Conservation (phyloP, 345 rosid species). For the Syzygium aqueum region DNA sequence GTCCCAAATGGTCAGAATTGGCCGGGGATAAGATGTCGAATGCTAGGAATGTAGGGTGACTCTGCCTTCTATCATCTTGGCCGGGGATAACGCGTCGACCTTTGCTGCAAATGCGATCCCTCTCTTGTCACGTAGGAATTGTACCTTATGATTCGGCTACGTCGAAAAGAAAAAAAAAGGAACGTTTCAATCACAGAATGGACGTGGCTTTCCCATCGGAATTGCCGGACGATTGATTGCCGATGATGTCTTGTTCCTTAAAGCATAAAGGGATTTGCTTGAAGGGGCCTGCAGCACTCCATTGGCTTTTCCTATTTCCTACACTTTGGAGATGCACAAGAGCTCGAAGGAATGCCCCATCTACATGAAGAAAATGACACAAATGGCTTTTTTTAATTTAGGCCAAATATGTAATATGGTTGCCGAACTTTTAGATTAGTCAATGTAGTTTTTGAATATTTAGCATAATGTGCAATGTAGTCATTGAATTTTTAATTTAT, state of each 20-base stretch:
- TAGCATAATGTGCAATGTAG: too few relatives aligned
- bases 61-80: too few relatives aligned
- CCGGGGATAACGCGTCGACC: too few relatives aligned
- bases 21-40: neutral
- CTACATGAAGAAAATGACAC: too few relatives aligned
- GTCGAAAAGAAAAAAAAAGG: neutral
- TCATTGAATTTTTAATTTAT: too few relatives aligned
- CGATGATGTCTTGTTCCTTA: neutral
- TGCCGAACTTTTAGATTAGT: too few relatives aligned
- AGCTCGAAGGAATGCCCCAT: neutral
- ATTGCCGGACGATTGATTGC: neutral
- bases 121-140: neutral
- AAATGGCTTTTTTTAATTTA: too few relatives aligned
- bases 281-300: neutral
- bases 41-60: neutral
- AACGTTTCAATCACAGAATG: neutral
- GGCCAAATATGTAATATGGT: too few relatives aligned
- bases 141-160: neutral
- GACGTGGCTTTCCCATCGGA: neutral
- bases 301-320: neutral
- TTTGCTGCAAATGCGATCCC: neutral
- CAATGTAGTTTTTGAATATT: too few relatives aligned
- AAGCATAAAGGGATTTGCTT: neutral
- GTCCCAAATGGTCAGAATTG: neutral
- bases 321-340: neutral